A percentile compares a stretch with the other conserved stretches of the same genome.
These are phyloP conservation scores for Aureobasidium leucospermi DNA, from an alignment of 2,329 filamentous ascomycete genomes.

Conservation along the genomic window DNA sequence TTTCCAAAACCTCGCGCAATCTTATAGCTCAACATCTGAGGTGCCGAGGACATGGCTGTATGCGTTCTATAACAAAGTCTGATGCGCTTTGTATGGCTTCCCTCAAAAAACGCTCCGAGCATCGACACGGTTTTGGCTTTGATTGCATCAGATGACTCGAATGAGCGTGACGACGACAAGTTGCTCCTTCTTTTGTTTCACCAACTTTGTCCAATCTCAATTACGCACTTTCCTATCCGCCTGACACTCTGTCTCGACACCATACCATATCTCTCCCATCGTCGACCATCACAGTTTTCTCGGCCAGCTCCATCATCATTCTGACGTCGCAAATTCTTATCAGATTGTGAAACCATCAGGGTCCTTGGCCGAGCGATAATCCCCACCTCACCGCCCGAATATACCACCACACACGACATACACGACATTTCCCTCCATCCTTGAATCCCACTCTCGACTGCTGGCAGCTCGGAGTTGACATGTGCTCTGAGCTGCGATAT, in stretches of 20 bases:
- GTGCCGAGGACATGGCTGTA: too few relatives aligned
- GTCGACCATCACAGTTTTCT: neutral
- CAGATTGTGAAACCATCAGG: constrained; percentile 9
- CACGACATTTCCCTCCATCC: neutral
- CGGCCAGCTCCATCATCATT: neutral
- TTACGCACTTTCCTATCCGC: neutral
- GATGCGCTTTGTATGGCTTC: too few relatives aligned
- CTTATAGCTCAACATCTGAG: too few relatives aligned
- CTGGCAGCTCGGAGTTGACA: constrained; percentile 6
- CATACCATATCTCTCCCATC: neutral
- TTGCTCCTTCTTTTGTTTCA: neutral
- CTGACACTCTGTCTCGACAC: neutral
- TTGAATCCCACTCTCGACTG: too few relatives aligned
- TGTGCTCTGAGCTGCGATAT: constrained; percentile 14
- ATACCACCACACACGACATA: neutral
- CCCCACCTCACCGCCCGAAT: neutral
- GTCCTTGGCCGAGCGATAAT: neutral
- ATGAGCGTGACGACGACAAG: neutral
- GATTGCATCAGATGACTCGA: constrained; percentile 13
- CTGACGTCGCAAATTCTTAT: neutral
- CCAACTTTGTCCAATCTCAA: neutral
- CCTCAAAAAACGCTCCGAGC: neutral
- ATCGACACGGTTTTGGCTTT: too few relatives aligned
- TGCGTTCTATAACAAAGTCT: too few relatives aligned
- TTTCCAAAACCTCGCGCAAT: too few relatives aligned